phyloP scores from a whole-genome alignment of 2,329 filamentous ascomycete genomes.

The Grosmannia serpens region DNA sequence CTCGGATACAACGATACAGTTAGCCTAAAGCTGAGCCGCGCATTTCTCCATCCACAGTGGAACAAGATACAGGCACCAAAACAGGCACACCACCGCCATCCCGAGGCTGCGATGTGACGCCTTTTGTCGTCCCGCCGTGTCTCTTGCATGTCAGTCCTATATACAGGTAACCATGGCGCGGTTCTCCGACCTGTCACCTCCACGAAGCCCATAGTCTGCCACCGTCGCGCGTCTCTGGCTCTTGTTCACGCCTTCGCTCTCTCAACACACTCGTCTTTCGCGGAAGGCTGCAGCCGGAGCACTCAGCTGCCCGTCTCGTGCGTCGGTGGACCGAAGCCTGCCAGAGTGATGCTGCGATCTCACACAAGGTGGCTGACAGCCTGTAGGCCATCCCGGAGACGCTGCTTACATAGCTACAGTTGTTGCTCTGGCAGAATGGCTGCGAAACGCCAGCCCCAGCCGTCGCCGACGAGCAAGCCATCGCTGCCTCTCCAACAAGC shows the following conservation, averaged over 20 bases:
- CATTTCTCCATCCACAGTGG: background rate
- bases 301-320: background rate
- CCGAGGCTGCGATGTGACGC: background rate
- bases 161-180: slow-evolving; percentile 6
- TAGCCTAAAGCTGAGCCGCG: background rate
- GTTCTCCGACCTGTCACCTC: background rate
- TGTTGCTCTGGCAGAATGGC: background rate
- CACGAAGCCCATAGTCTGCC: background rate
- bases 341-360: no score
- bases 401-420: background rate
- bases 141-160: background rate
- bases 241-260: background rate
- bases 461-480: background rate
- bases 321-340: background rate
- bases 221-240: background rate
- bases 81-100: background rate
- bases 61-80: background rate
- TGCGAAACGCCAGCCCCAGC: background rate
- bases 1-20: background rate
- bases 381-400: background rate
- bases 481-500: background rate
- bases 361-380: no score
- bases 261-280: background rate
- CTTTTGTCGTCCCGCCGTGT: background rate
- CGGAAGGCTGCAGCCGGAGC: background rate